phyloP scores from a whole-genome alignment of 2,329 filamentous ascomycete genomes.

The Epichloe elymi region DNA sequence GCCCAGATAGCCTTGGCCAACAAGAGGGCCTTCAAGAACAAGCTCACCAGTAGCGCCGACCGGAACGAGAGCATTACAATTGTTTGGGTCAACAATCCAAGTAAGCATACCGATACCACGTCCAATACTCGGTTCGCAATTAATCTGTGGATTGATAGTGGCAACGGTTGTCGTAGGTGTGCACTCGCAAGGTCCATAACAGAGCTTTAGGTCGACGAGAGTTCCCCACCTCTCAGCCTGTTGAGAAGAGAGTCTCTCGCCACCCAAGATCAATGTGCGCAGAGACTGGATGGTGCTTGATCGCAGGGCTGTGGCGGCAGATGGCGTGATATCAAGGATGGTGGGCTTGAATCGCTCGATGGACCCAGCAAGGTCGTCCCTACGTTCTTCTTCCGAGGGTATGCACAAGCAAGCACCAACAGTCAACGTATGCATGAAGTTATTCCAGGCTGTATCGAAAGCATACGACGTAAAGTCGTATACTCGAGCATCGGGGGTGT shows the following conservation, averaged over 20 bases:
- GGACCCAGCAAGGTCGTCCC: conserved; percentile 4
- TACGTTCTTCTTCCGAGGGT: conserved; percentile 7
- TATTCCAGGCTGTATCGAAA: conserved; percentile 4
- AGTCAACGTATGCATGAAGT: conserved; percentile 2
- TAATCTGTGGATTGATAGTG: not conserved
- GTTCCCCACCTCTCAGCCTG: not conserved
- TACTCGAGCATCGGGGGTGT: conserved; percentile 8
- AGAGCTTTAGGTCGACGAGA: not conserved
- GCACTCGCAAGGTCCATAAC: conserved; percentile 13
- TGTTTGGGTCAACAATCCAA: conserved; percentile 17
- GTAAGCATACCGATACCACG: conserved; percentile 3
- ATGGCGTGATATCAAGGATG: conserved; percentile 3
- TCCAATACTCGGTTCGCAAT: conserved; percentile 2
- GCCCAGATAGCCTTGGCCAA: conserved; percentile 37
- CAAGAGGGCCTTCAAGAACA: conserved; percentile 27
- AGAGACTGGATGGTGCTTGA: not conserved
- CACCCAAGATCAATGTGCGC: conserved; percentile 1
- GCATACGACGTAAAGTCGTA: conserved; percentile 8
- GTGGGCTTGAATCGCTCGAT: conserved; percentile 4
- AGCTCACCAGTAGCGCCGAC: conserved; percentile 20
- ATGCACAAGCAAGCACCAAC: conserved; percentile 8
- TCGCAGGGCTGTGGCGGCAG: not conserved
- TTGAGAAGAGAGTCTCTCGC: not conserved
- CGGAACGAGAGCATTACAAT: conserved; percentile 12
- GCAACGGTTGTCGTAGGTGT: conserved; percentile 3